phyloP scores from a whole-genome alignment of 805 yeast genomes.

The Tetrapisispora nanseiensis region DNA sequence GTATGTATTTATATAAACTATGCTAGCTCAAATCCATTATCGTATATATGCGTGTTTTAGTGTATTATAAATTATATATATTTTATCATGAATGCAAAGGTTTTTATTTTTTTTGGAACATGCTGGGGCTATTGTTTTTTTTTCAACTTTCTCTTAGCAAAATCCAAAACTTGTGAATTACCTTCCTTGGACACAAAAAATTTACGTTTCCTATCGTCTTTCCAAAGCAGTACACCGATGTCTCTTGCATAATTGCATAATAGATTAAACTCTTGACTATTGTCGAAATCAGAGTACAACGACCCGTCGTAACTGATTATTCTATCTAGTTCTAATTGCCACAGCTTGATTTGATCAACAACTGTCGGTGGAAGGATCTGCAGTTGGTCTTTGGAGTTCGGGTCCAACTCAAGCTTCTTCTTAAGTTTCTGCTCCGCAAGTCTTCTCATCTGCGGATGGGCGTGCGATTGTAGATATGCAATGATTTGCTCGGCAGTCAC shows the following conservation, averaged over 20 bases:
- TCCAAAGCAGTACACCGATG: constrained; percentile 87
- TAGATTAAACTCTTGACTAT: constrained; percentile 63
- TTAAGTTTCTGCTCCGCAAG: constrained; percentile 59
- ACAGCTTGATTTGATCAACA: constrained; percentile 87
- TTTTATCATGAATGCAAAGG: too few relatives aligned
- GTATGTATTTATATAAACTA: too few relatives aligned
- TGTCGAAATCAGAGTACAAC: constrained; percentile 75
- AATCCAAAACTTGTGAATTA: constrained; percentile 81
- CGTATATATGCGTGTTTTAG: neutral
- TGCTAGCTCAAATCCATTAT: too few relatives aligned
- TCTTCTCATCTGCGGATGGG: constrained; percentile 83
- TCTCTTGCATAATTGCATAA: constrained; percentile 75
- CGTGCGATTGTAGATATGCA: constrained; percentile 79
- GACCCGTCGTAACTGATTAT: constrained; percentile 81
- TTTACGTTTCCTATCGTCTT: constrained; percentile 53
- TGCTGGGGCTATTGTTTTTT: constrained; percentile 2
- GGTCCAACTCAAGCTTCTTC: constrained; percentile 53
- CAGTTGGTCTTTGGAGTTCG: constrained; percentile 39
- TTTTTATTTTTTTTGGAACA: too few relatives aligned
- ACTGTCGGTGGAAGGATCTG: constrained; percentile 87
- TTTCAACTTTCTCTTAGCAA: constrained; percentile 51
- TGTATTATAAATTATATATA: too few relatives aligned
- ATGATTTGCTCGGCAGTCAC: constrained; percentile 93
- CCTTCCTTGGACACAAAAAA: constrained; percentile 88
- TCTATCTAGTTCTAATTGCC: constrained; percentile 95